Evolutionary conservation across 306 rosid genomes (phyloP), one percentile per base, ranked within the genome.

Genomic region (Cicer arietinum): DNA sequence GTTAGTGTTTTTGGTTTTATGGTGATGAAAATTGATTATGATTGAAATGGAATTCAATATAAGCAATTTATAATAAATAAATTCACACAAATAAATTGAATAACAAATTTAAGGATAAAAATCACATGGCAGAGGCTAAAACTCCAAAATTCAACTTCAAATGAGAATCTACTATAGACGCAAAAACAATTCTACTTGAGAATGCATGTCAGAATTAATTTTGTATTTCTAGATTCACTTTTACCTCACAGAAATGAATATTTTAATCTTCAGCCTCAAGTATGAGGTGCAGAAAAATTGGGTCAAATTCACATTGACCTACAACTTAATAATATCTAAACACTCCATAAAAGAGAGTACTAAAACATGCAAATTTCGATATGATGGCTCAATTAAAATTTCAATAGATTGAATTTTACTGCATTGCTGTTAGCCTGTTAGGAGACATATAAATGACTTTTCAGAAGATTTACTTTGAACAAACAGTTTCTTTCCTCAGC

Each of bases 401-500:
- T 74, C 20, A 59, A 43, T 60, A 13, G 45, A 69, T 46, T 37
- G 39, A 25, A 67, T 56, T 63, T 63, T 37, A 47, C 52, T 51
- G 65, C 67, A 69, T 64, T 77, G 62, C 66, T 64, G 50, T 37
- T 48, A 51, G 57, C 14, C 58, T 61, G 45, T 53, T 45, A 42
- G 46, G 16, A 52, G 59, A 67, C 40, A 54, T 44, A 13, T 14
- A 22, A 47, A 75, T 77, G 60, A 74, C 35, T 58, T 62, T 45
- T 57, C 71, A 47, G 58, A 65, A 70, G n/a, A 76, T 68, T 84
- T 85, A 91, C 97, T 92, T 91, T 84, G 39, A 86, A 77, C 13
- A 87, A 66, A 72, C 86, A 73, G 10, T 81, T 50, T 77, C 97
- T 90, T 77, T 79, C 66, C 83, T 86, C 91, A 30, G 98, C 96